Evolutionary conservation across 805 yeast genomes (phyloP).

Genomic region (Blastobotrys attinorum): DNA sequence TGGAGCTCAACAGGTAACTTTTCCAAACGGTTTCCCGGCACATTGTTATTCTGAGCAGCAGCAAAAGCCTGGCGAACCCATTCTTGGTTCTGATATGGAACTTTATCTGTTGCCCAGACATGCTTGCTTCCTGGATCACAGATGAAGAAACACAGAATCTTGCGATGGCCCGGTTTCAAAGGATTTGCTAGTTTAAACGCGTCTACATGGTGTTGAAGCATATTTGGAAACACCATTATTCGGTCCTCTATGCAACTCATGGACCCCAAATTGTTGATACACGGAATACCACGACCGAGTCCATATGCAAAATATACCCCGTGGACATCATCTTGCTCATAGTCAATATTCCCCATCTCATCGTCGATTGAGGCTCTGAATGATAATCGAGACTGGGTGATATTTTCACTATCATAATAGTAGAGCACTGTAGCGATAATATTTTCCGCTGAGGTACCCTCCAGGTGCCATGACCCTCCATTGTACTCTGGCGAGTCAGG

Average conservation of each 20-base stretch:
- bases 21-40: not conserved
- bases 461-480: slow-evolving; percentile 40
- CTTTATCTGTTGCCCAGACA: slow-evolving; percentile 28
- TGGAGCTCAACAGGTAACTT: not conserved
- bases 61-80: slow-evolving; percentile 21
- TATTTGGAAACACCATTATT: slow-evolving; percentile 34
- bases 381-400: slow-evolving; percentile 29
- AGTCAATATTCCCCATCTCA: slow-evolving; percentile 32
- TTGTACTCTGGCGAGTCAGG: slow-evolving; percentile 27
- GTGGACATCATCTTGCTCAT: slow-evolving; percentile 3
- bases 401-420: slow-evolving; percentile 35
- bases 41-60: not conserved
- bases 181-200: slow-evolving; percentile 32
- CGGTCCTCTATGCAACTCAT: slow-evolving; percentile 26
- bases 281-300: slow-evolving; percentile 25
- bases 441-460: slow-evolving; percentile 36
- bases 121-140: slow-evolving; percentile 34
- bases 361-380: slow-evolving; percentile 23
- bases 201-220: slow-evolving; percentile 34
- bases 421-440: slow-evolving; percentile 36
- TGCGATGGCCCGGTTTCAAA: slow-evolving; percentile 33
- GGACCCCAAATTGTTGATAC: slow-evolving; percentile 25
- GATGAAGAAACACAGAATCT: slow-evolving; percentile 36
- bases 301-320: slow-evolving; percentile 27
- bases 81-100: slow-evolving; percentile 33